Base-by-base conservation (phyloP, 805 yeast species). In the Osmozyma mogii region DNA sequence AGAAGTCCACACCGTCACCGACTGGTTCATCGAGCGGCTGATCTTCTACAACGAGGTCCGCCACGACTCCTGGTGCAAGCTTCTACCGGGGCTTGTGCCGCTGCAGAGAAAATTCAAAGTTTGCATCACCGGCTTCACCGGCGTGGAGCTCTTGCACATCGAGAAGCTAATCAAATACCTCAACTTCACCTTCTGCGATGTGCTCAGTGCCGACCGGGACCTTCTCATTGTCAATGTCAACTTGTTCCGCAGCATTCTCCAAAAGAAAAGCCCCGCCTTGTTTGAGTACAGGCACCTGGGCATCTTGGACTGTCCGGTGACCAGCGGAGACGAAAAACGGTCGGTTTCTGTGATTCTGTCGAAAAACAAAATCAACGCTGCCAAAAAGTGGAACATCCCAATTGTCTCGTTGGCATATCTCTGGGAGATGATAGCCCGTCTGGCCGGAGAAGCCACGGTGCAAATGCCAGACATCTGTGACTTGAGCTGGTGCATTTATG, bases 21-120 rank as follows among this genome's bases (percentile, higher is more conserved):
- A 85, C 50, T 84, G 89, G 82, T 78, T 78, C 40, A 55, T 85
- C 9, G 95, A 84, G 52, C 58, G 94, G 34, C 71, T 82, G 15
- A 59, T 84, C 14, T 78, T 68, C 52, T 75, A 75, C 41, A 66
- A 70, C 25, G 49, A 54, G 25, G 41, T 72, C 5, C 52, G 57
- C 10, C 43, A 51, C 19, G 94, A 80, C 46, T 49, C 58, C 10
- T 84, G 95, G 95, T 70, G 80, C 3, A 46, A 47, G 30, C 84
- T 83, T 2, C 58, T 70, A 28, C 53, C 25, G 32, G 62, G 65
- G 5, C 36, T 57, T 8, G 41, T 47, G 9, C 47, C 45, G 27
- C 46, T 54, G 33, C 37, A 32, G 4, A 42, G 31, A 13, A 41
- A 42, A 24, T 55, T 50, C 36, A 46, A 46, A 28, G 58, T 80